A percentile compares a stretch with the other conserved stretches of the same genome.
phyloP scores from a whole-genome alignment of 148 eudicot genomes.

The Arctostaphylos glauca region DNA sequence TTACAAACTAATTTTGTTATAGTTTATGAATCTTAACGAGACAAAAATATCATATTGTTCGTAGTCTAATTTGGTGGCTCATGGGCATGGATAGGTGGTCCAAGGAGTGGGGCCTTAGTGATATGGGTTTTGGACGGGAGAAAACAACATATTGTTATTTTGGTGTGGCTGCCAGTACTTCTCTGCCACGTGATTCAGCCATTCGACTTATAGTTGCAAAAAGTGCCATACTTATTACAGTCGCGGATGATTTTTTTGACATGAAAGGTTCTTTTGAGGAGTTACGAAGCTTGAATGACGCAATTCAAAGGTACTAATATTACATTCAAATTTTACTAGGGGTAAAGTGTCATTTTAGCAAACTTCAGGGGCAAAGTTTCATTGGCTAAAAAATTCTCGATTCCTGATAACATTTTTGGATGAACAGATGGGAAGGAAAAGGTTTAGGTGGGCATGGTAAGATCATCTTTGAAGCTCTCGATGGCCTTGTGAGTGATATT shows the following conservation, averaged over 20 bases:
- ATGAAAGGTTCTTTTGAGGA: constrained; percentile 41
- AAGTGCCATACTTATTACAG: constrained; percentile 31
- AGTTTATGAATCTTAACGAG: too few relatives aligned
- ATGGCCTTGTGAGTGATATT: constrained; percentile 27
- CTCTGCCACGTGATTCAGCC: constrained; percentile 26
- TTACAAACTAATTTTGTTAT: too few relatives aligned
- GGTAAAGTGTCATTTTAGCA: too few relatives aligned
- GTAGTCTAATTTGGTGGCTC: too few relatives aligned
- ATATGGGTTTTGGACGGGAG: constrained; percentile 51
- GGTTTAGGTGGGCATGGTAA: constrained; percentile 31
- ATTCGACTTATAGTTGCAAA: constrained; percentile 34
- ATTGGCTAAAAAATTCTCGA: too few relatives aligned
- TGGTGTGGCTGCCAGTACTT: constrained; percentile 25
- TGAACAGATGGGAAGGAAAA: constrained; percentile 39
- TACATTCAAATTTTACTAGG: too few relatives aligned
- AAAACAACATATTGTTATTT: constrained; percentile 40
- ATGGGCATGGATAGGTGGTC: constrained; percentile 42
- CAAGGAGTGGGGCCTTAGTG: constrained; percentile 29
- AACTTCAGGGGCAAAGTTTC: too few relatives aligned
- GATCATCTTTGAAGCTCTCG: constrained; percentile 40
- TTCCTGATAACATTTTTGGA: not conserved
- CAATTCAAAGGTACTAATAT: constrained; percentile 37
- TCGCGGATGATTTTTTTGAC: constrained; percentile 51
- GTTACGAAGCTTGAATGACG: constrained; percentile 28
- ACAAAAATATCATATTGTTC: too few relatives aligned